Conservation (phyloP, 306 rosid genomes). For the Crotalaria pallida region DNA sequence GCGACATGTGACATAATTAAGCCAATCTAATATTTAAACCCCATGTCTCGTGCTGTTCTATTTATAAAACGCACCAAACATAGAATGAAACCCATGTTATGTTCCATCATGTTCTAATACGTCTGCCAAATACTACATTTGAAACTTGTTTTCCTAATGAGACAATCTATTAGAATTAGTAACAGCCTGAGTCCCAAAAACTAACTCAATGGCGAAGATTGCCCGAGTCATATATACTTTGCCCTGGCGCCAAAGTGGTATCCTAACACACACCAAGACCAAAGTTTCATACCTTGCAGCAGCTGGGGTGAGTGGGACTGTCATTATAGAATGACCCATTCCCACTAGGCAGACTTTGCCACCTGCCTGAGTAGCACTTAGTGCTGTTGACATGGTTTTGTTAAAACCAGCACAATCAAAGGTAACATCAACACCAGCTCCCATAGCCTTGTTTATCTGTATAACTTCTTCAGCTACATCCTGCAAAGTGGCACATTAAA, state of each 20-base stretch:
- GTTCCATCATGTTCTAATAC: too few species aligned
- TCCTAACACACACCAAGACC: neutral
- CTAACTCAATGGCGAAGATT: neutral
- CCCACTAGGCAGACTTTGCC: conserved; percentile 91
- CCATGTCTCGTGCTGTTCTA: too few species aligned
- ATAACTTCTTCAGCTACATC: conserved; percentile 60
- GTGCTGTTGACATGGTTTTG: conserved; percentile 85
- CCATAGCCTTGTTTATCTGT: conserved; percentile 57
- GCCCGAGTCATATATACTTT: neutral
- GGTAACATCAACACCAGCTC: conserved; percentile 47
- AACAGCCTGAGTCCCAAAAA: neutral
- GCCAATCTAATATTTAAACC: too few species aligned
- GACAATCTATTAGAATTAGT: neutral
- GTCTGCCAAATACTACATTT: too few species aligned
- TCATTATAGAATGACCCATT: conserved; percentile 78
- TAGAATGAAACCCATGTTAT: too few species aligned
- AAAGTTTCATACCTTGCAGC: conserved; percentile 56
- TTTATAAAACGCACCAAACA: too few species aligned
- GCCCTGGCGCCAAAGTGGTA: neutral
- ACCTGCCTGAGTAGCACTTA: conserved; percentile 67
- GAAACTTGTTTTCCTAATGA: neutral
- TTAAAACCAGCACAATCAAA: conserved; percentile 86
- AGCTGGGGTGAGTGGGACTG: conserved; percentile 76
- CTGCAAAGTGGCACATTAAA: conserved; percentile 30
- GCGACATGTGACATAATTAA: too few species aligned